These are phyloP conservation scores for Penicillium paxilli DNA, from an alignment of 495 filamentous ascomycete genomes.

Conservation along the genomic window DNA sequence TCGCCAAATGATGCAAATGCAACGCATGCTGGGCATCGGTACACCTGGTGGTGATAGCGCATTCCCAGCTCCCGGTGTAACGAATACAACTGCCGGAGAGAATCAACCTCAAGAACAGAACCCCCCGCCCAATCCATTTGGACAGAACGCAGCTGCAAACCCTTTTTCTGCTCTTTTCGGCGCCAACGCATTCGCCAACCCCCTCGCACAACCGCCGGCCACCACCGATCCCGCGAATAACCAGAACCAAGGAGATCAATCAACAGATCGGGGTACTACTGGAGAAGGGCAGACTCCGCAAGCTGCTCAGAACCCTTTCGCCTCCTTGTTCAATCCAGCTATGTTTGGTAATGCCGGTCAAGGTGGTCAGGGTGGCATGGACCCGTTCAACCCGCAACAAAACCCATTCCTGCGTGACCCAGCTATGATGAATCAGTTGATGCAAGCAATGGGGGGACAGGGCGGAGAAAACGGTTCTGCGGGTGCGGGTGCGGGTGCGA, in stretches of 20 bases:
- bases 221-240: constrained; percentile 17
- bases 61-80: constrained; percentile 88
- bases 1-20: constrained; percentile 76
- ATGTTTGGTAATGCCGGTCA: constrained; percentile 32
- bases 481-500: constrained; percentile 31
- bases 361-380: constrained; percentile 32
- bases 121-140: constrained; percentile 40
- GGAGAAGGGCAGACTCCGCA: constrained; percentile 30
- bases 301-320: constrained; percentile 53
- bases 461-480: constrained; percentile 18
- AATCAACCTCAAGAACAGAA: constrained; percentile 38
- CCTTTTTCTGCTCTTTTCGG: constrained; percentile 75
- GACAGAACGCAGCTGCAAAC: constrained; percentile 47
- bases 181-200: constrained; percentile 34
- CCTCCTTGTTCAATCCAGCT: constrained; percentile 48
- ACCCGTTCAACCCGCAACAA: constrained; percentile 49
- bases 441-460: constrained; percentile 43
- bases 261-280: constrained; percentile 27
- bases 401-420: constrained; percentile 53
- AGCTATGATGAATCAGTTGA: constrained; percentile 45
- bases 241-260: constrained; percentile 22
- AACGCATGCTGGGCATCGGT: constrained; percentile 59
- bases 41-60: constrained; percentile 47
- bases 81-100: constrained; percentile 63
- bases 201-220: constrained; percentile 17